Evolutionary conservation across 2,329 filamentous ascomycete species (phyloP).

Genomic region (Fusarium sp.): DNA sequence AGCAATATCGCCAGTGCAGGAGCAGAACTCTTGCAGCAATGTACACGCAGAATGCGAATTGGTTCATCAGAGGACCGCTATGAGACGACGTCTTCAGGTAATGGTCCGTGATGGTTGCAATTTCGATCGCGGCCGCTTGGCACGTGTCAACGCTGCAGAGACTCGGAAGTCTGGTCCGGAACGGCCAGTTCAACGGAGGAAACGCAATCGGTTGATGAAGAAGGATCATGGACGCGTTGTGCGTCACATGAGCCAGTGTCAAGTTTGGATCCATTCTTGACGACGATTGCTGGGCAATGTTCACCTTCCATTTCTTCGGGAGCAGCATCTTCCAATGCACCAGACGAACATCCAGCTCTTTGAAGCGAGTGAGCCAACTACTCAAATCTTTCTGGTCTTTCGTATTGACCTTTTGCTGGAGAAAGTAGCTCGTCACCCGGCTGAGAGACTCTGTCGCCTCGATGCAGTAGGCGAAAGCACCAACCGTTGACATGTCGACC

Average conservation of each 20-base stretch:
- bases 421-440: slow-evolving; percentile 59
- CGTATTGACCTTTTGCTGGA: slow-evolving; percentile 59
- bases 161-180: slow-evolving; percentile 56
- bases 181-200: slow-evolving; percentile 54
- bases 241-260: slow-evolving; percentile 63
- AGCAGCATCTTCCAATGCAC: slow-evolving; percentile 43
- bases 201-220: slow-evolving; percentile 64
- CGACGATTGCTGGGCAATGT: slow-evolving; percentile 28
- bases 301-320: slow-evolving; percentile 42
- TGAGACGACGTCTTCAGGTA: slow-evolving; percentile 56
- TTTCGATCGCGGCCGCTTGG: slow-evolving; percentile 59
- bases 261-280: slow-evolving; percentile 63
- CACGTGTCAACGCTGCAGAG: slow-evolving; percentile 62
- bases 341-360: slow-evolving; percentile 61
- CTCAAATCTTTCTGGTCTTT: slow-evolving; percentile 54
- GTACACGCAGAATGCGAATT: slow-evolving; percentile 62
- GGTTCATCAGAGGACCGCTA: slow-evolving; percentile 49
- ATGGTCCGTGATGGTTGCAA: slow-evolving; percentile 59
- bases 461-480: slow-evolving; percentile 61
- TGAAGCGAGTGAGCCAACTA: slow-evolving; percentile 61
- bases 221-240: slow-evolving; percentile 64
- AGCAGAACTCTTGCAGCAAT: slow-evolving; percentile 59
- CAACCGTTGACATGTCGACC: slow-evolving; percentile 56
- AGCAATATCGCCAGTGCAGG: slow-evolving; percentile 49
- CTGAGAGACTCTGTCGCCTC: slow-evolving; percentile 62